These are phyloP conservation scores for Penicillium flavigenum DNA, from an alignment of 495 filamentous ascomycete species.

Conservation along the genomic window DNA sequence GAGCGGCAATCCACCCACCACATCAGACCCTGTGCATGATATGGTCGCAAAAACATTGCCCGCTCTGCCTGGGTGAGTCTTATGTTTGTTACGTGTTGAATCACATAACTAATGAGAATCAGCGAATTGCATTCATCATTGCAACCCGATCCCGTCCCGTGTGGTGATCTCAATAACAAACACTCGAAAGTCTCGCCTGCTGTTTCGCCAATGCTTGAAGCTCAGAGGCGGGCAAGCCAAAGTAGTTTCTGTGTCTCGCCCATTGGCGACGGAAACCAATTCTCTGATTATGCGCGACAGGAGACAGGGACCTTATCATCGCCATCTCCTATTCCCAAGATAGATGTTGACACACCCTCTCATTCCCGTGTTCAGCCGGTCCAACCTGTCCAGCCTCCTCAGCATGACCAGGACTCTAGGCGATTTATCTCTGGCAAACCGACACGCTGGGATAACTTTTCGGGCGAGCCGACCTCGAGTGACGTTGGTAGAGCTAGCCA, in stretches of 20 bases:
- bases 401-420: constrained; percentile 7
- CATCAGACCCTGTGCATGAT: constrained; percentile 5
- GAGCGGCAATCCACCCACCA: constrained; percentile 43
- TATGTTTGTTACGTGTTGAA: neutral
- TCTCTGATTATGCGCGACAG: constrained; percentile 11
- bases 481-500: constrained; percentile 30
- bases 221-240: constrained; percentile 19
- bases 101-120: constrained; percentile 1
- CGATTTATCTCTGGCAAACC: constrained; percentile 18
- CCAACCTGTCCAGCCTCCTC: neutral
- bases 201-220: constrained; percentile 34
- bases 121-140: constrained; percentile 7
- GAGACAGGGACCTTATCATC: constrained; percentile 11
- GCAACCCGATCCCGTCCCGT: neutral
- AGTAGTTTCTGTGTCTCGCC: constrained; percentile 49
- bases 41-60: constrained; percentile 37
- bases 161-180: constrained; percentile 8
- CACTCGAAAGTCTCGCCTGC: constrained; percentile 48
- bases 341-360: constrained; percentile 2
- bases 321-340: constrained; percentile 4
- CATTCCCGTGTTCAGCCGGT: constrained; percentile 5
- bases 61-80: constrained; percentile 43
- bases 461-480: constrained; percentile 47
- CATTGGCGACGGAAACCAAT: constrained; percentile 35
- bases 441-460: constrained; percentile 51